phyloP scores from a whole-genome alignment of 2,329 filamentous ascomycete genomes.

The Ascosphaera aggregata region DNA sequence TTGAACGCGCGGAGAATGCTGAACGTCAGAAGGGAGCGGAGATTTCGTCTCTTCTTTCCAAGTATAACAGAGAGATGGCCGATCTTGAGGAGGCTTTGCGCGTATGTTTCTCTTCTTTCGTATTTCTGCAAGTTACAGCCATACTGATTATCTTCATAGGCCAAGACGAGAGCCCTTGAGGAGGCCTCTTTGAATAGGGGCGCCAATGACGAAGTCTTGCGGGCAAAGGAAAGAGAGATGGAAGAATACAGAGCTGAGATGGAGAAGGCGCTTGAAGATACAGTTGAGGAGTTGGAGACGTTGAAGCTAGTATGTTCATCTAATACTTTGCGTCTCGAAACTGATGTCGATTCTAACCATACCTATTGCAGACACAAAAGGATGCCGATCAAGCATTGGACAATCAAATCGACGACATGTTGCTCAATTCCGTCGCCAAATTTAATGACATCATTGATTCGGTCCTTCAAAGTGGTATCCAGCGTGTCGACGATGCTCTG shows the following conservation, averaged over 20 bases:
- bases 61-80: conserved; percentile 93
- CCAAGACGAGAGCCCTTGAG: conserved; percentile 70
- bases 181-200: conserved; percentile 56
- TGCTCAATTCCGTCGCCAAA: conserved; percentile 69
- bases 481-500: conserved; percentile 83
- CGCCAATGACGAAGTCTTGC: conserved; percentile 55
- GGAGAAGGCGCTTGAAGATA: conserved; percentile 52
- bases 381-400: conserved; percentile 64
- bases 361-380: conserved; percentile 33
- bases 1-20: conserved; percentile 76
- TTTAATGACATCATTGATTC: conserved; percentile 97
- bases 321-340: neutral
- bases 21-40: conserved; percentile 89
- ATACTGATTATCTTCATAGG: conserved; percentile 22
- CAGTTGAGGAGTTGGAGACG: conserved; percentile 59
- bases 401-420: conserved; percentile 71
- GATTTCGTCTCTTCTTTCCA: conserved; percentile 77
- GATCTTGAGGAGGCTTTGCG: conserved; percentile 81
- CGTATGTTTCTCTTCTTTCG: conserved; percentile 10
- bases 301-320: conserved; percentile 32
- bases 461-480: conserved; percentile 75
- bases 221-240: conserved; percentile 91
- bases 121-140: conserved; percentile 4
- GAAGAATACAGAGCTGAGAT: conserved; percentile 97
- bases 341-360: neutral